Evolutionary conservation across 257 asterid species (phyloP), one percentile per base, ranked within the genome.

Genomic region (Perilla frutescens): DNA sequence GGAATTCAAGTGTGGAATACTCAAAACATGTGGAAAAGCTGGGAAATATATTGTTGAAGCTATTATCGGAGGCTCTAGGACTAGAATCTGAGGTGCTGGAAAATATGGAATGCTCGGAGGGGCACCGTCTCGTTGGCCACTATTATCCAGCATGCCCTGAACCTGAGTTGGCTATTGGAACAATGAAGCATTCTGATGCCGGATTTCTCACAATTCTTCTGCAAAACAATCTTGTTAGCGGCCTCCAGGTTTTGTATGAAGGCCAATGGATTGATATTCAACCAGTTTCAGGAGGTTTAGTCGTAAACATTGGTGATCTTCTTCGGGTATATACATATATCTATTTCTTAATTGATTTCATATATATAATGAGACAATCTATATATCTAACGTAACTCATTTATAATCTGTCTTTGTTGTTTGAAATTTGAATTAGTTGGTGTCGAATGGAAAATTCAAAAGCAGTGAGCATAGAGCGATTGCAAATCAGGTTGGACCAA

Each of bases 121-220:
- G 80, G 47, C 87, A 76, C 37, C 76, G 75, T 3, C 72, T 83
- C 41, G 37, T 44, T 26, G 14, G 84, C 26, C 84, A 83, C 70
- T 83, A 83, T 51, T 80, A 83, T 36, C 84, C 87, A 0, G 68
- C 80, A 0, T 82, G 87, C 55, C 87, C 87, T 6, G 76, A 79
- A 50, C 84, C 87, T 0, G 71, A 79, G 32, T 78, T 82, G 7
- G 71, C 82, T 14, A 59, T 82, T 47, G 87, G 87, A 3, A 70
- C 68, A 0, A 40, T 12, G 11, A 73, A 66, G 56, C 87, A 82
- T 70, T 76, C 87, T 0, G 87, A 82, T 62, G 69, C 81, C 4
- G 84, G 81, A 26, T 83, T 83, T 37, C 78, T 83, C 36, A 79
- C 84, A 4, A 63, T 83, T 76, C 84, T 83, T 47, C 80, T 76